phyloP scores from a whole-genome alignment of 2,329 filamentous ascomycete genomes.

The Rugonectria rugulosa region DNA sequence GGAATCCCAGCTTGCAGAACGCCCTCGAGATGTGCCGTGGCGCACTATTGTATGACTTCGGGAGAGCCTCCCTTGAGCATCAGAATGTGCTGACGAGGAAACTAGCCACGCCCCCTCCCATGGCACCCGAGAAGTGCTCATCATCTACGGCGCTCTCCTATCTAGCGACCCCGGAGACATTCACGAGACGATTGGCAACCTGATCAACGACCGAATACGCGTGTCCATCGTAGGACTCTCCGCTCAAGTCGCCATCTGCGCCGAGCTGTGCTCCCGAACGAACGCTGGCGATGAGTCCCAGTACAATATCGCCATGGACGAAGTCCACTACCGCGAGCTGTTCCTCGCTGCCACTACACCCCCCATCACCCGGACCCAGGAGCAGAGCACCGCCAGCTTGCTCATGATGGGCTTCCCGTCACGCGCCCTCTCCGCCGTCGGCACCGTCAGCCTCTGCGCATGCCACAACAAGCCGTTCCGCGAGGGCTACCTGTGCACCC shows the following conservation, averaged over 20 bases:
- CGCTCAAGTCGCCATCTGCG: constrained; percentile 91
- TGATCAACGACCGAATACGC: constrained; percentile 83
- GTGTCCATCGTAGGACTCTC: constrained; percentile 90
- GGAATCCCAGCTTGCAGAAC: constrained; percentile 87
- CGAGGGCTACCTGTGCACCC: constrained; percentile 89
- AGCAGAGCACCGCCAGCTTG: constrained; percentile 68
- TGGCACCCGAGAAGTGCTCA: constrained; percentile 89
- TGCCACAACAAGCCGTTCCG: constrained; percentile 85
- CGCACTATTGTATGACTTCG: constrained; percentile 72
- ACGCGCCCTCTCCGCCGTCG: constrained; percentile 73
- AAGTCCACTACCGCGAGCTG: constrained; percentile 82
- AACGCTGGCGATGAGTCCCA: constrained; percentile 79
- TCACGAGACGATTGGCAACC: constrained; percentile 82
- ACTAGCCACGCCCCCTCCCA: constrained; percentile 85
- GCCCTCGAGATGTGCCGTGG: constrained; percentile 94
- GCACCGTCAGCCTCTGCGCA: constrained; percentile 79
- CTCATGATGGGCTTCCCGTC: constrained; percentile 99
- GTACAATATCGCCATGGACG: constrained; percentile 85
- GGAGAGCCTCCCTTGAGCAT: neutral
- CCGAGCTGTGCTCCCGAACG: constrained; percentile 85
- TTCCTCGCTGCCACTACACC: constrained; percentile 89
- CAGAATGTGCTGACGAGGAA: constrained; percentile 16
- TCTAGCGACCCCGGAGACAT: constrained; percentile 96
- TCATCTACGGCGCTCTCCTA: constrained; percentile 89
- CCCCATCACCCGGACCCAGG: constrained; percentile 75